Base-by-base conservation (phyloP, 305 asterid species). In the Lippia alba region DNA sequence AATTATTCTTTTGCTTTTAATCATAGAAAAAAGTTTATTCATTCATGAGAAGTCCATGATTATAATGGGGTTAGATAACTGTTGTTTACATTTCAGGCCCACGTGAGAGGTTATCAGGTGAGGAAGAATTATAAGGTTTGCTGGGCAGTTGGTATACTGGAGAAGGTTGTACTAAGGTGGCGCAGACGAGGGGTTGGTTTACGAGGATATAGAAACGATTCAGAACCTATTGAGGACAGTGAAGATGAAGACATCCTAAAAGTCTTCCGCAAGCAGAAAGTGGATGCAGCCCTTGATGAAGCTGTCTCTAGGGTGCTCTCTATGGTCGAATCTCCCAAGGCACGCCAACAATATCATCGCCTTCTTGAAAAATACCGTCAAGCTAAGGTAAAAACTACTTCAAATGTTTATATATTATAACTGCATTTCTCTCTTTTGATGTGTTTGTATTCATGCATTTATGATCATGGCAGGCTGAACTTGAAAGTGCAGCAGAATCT, bases 141-240 rank as follows among this genome's bases (percentile, higher is more conserved):
- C 74, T 95, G 98, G 99, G 99, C 98, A 54, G 96, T 88, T 73
- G 88, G 98, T 72, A 66, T 95, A 36, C 82, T 95, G 79, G 99
- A 94, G 83, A 95, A 95, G 89, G 91, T 85, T 45, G 46, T 95
- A 14, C 74, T 92, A 34, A 86, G 99, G 84, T 95, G 99, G 99
- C 89, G 94, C 48, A 75, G 99, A 33, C 76, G 83, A 59, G 96
- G 98, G 65, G 89, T 80, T 67, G 99, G 98, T 49, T 78, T 92
- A 50, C 89, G 98, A 18, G 99, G 99, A 48, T 91, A 78, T 74
- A 81, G 90, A 55, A 82, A 51, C 0, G 97, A 90, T 36, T 67
- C 70, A 4, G 97, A 87, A 54, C 18, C 73, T 33, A 70, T 84
- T n/a, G 89, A 84, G 41, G 91, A 89, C 50, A 70, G 64, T 68